phyloP scores from a whole-genome alignment of 306 rosid species.

The Alnus rubra region DNA sequence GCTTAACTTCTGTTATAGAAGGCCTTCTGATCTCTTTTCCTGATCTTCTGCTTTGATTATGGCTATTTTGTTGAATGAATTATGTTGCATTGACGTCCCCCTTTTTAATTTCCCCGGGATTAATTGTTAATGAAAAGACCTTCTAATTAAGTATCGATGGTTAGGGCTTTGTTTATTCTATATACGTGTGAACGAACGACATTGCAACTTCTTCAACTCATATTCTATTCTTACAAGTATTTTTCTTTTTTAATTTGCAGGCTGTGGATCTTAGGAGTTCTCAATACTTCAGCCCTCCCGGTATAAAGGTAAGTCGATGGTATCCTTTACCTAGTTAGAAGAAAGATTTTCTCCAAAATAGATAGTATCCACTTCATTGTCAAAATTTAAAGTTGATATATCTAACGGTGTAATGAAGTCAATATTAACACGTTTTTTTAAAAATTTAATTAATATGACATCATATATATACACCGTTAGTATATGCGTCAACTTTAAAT shows the following conservation, averaged over 20 bases:
- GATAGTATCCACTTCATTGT: no score
- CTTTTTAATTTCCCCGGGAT: background rate
- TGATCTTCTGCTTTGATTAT: background rate
- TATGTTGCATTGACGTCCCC: background rate
- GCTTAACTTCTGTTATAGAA: background rate
- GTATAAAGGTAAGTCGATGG: conserved; percentile 30
- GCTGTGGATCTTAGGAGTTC: conserved; percentile 51
- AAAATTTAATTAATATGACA: no score
- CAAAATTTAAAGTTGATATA: no score
- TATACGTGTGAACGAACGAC: background rate
- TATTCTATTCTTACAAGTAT: background rate
- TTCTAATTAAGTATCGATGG: background rate
- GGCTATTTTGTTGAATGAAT: background rate
- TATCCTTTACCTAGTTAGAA: background rate
- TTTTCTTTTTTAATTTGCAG: conserved; percentile 34
- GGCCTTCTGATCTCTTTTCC: background rate
- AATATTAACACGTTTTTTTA: no score
- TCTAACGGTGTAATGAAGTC: no score
- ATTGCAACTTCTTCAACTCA: background rate
- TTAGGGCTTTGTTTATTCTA: background rate
- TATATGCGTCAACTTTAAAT: no score
- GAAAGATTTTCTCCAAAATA: no score
- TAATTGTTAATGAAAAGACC: background rate
- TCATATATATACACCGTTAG: no score
- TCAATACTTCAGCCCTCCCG: conserved; percentile 39